Conservation (phyloP, 148 eudicot species). For the Fagopyrum homotropicum region DNA sequence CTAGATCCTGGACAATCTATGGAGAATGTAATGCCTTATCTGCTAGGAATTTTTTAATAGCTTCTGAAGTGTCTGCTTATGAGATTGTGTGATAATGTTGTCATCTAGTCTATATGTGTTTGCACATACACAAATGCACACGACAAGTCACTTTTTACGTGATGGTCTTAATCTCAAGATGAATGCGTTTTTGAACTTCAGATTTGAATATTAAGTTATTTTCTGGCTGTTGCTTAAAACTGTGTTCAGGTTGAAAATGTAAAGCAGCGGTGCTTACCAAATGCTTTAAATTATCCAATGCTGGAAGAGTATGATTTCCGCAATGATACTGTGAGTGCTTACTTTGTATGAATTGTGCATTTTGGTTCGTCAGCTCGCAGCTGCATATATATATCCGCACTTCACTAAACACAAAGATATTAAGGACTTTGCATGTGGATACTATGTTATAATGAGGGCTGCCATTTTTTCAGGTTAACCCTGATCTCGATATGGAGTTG, state of each 20-base stretch:
- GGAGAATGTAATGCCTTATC: neutral
- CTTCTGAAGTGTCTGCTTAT: neutral
- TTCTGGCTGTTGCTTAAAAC: neutral
- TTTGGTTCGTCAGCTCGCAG: neutral
- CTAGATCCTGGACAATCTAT: neutral
- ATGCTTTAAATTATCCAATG: constrained; percentile 96
- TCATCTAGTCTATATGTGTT: neutral
- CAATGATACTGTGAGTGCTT: constrained; percentile 77
- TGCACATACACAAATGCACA: neutral
- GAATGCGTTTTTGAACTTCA: neutral
- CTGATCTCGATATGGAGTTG: constrained; percentile 95
- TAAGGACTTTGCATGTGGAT: neutral
- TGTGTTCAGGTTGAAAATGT: constrained; percentile 84
- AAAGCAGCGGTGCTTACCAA: constrained; percentile 91
- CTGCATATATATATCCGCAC: neutral
- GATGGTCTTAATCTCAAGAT: neutral
- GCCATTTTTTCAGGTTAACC: constrained; percentile 60
- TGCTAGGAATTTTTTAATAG: neutral
- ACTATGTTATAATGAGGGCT: neutral
- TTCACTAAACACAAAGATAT: neutral
- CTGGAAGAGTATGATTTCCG: constrained; percentile 97
- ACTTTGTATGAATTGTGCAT: neutral
- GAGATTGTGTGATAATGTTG: neutral
- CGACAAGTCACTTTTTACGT: no score
- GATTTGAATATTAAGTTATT: neutral